These are phyloP conservation scores for Picea glauca DNA, from an alignment of 75 land plant genomes.

Conservation along the genomic window DNA sequence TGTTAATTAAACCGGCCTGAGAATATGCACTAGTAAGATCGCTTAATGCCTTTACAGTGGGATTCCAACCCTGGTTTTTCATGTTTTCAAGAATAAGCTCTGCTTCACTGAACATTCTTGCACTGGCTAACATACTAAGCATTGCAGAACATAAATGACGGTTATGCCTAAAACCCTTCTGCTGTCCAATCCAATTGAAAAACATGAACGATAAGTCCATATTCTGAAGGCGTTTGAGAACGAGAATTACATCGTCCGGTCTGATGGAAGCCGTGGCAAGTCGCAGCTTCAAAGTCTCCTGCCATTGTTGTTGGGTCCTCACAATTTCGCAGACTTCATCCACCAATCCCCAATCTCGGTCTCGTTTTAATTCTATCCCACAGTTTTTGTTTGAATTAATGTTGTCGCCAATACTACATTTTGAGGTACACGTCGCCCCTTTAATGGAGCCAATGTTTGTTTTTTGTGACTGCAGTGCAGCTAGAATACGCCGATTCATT, in stretches of 20 bases:
- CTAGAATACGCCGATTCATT: not conserved
- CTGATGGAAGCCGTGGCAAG: not conserved
- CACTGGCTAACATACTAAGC: not conserved
- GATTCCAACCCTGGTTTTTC: not conserved
- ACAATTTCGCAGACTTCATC: constrained; percentile 2
- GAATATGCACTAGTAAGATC: not conserved
- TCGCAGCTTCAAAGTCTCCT: not conserved
- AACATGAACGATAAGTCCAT: not conserved
- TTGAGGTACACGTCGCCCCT: not conserved
- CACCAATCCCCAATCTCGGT: not conserved
- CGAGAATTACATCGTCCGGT: not conserved
- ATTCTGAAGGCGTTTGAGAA: constrained; percentile 5
- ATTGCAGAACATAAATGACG: not conserved
- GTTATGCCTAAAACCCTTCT: constrained; percentile 4
- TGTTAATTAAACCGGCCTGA: not conserved
- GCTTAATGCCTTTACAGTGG: not conserved
- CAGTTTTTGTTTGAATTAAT: not conserved
- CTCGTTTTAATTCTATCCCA: not conserved
- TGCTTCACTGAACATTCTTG: not conserved
- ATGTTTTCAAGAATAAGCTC: not conserved
- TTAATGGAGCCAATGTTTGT: not conserved
- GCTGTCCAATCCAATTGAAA: not conserved
- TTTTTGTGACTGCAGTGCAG: no score
- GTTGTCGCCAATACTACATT: not conserved
- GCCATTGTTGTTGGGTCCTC: constrained; percentile 1